Conservation (phyloP, 495 filamentous ascomycete species). For the Pseudevernia furfuracea region DNA sequence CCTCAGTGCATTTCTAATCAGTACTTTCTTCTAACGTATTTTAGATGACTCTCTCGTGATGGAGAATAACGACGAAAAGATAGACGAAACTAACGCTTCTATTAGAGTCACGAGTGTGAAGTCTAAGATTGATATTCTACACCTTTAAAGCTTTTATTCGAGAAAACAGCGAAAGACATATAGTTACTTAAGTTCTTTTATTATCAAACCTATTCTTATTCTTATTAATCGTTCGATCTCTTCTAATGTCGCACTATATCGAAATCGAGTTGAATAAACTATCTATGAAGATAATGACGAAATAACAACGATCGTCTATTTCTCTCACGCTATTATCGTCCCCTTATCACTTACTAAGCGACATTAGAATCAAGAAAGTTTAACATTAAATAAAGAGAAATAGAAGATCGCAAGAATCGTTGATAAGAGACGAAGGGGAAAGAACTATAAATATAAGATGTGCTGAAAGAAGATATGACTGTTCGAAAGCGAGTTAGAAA, state of each 20-base stretch:
- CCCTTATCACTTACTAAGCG: not conserved
- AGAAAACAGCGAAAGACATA: constrained; percentile 12
- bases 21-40: too few relatives aligned
- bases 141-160: constrained; percentile 7
- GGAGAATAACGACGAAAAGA: not conserved
- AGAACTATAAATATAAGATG: constrained; percentile 13
- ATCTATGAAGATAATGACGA: not conserved
- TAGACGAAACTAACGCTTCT: constrained; percentile 6
- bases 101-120: constrained; percentile 6
- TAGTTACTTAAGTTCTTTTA: constrained; percentile 6
- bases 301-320: not conserved
- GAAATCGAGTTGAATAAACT: not conserved
- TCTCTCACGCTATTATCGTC: not conserved
- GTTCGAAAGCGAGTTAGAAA: constrained; percentile 2
- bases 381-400: constrained; percentile 2
- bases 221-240: not conserved
- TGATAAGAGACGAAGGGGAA: constrained; percentile 6
- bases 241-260: not conserved
- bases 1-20: too few relatives aligned
- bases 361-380: not conserved
- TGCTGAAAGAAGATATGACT: constrained; percentile 10
- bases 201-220: not conserved
- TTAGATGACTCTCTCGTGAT: constrained; percentile 12
- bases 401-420: constrained; percentile 4
- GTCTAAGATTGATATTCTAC: constrained; percentile 10